Evolutionary conservation across 73 alveolate genomes (phyloP), one percentile per base, ranked within the genome.

Genomic region (Blepharisma japonicum): DNA sequence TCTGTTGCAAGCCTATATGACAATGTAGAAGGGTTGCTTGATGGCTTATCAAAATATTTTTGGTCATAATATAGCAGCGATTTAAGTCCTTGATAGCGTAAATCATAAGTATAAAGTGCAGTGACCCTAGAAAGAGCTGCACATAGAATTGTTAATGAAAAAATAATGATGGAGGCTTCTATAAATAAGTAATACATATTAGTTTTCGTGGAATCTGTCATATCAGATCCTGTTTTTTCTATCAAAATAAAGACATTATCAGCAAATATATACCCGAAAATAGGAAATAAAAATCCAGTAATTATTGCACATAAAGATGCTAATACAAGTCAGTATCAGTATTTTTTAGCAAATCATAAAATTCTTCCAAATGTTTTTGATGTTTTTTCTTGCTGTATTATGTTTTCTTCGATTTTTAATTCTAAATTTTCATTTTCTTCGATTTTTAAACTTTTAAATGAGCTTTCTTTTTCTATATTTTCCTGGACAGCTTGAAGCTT

Each of bases 41-140:
- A 9, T 25, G 68, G 54, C 55, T 8, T 14, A 47, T 84, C 91
- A 68, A 84, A 84, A 82, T 81, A 84, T 32, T 56, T 68, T 42
- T 45, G 32, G 2, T 84, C 91, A 6, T 84, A 68, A 9, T 68
- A 45, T 1, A 84, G 50, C 0, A 84, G 45, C 9, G 85, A 68
- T 18, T 50, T 54, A 14, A 84, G 38, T 81, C 83, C 66, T 18
- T 68, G 56, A 27, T 25, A 71, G 45, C 84, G 80, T 6, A 67
- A 25, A 25, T 80, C 71, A 39, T 71, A 14, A 6, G 84, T 55
- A n/a, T 68, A 49, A 6, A 50, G 25, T 47, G 70, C 87, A 11
- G 79, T 14, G 47, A 72, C 23, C 4, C 42, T 61, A 2, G 56
- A 20, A 21, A 61, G 21, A 61, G 56, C n/a, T 1, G 56, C 77